Conservation (phyloP, 1,284 basidiomycete species). For the Anthracocystis setariae region DNA sequence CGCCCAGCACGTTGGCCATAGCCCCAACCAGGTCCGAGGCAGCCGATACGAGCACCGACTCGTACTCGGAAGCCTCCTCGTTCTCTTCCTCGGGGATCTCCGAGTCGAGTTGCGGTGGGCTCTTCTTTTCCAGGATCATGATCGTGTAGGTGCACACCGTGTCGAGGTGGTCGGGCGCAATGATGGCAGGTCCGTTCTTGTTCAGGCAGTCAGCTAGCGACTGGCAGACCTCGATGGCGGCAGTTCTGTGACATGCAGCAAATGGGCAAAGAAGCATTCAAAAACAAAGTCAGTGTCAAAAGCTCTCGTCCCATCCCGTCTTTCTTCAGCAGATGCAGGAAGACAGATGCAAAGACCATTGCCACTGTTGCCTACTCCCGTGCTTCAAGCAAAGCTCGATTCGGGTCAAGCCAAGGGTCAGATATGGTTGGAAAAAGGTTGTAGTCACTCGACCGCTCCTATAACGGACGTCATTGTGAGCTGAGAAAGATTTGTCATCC, state of each 20-base stretch:
- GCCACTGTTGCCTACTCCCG: conserved; percentile 1
- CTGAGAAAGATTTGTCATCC: conserved; percentile 81
- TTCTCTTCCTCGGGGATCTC: conserved; percentile 83
- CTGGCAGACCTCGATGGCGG: conserved; percentile 85
- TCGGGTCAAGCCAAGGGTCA: conserved; percentile 34
- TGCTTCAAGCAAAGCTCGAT: conserved; percentile 3
- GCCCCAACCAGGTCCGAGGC: conserved; percentile 94
- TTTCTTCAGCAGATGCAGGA: not conserved
- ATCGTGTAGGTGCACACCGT: conserved; percentile 67
- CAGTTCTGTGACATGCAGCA: conserved; percentile 75
- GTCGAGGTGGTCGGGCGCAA: conserved; percentile 72
- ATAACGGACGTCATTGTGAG: conserved; percentile 79
- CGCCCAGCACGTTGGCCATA: conserved; percentile 84
- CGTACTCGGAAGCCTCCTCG: conserved; percentile 87
- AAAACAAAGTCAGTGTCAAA: conserved; percentile 17
- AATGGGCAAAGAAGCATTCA: conserved; percentile 4
- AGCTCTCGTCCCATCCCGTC: not conserved
- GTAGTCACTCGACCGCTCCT: conserved; percentile 55
- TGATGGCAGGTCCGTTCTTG: conserved; percentile 85
- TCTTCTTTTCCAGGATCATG: conserved; percentile 77
- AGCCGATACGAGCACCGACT: conserved; percentile 91
- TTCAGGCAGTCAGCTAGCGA: conserved; percentile 89
- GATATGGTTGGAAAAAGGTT: conserved; percentile 50
- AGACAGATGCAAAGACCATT: conserved; percentile 14
- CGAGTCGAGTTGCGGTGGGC: conserved; percentile 87